Percentiles rank a stretch among this genome's conserved stretches.
phyloP scores from a whole-genome alignment of 1,284 basidiomycete genomes.

The Ustilago trichophora region DNA sequence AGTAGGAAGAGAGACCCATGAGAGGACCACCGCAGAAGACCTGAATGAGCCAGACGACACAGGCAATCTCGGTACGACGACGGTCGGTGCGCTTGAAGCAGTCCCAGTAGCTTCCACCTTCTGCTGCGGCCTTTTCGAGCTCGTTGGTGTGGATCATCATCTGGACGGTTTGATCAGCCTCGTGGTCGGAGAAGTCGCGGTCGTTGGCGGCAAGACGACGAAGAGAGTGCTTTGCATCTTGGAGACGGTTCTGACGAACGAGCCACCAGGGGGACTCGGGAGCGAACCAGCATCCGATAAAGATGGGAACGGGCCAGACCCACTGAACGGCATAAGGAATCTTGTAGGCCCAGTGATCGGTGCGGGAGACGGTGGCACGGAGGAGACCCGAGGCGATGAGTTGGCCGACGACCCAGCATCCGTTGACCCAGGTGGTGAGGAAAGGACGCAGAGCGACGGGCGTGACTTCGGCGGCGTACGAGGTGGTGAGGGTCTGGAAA shows the following conservation, averaged over 20 bases:
- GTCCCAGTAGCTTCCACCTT: conserved; percentile 67
- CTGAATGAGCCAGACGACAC: conserved; percentile 65
- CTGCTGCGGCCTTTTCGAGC: conserved; percentile 66
- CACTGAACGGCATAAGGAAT: conserved; percentile 69
- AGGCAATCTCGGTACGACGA: conserved; percentile 69
- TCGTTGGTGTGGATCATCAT: conserved; percentile 69
- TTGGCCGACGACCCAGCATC: conserved; percentile 69
- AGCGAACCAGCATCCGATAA: conserved; percentile 63
- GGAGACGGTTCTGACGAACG: conserved; percentile 68
- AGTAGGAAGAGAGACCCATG: conserved; percentile 65
- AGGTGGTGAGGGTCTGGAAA: conserved; percentile 69
- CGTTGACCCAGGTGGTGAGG: conserved; percentile 70
- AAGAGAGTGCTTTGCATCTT: conserved; percentile 69
- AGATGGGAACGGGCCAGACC: conserved; percentile 66
- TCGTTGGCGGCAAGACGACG: conserved; percentile 65
- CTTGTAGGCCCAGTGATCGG: conserved; percentile 65
- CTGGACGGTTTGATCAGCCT: conserved; percentile 68
- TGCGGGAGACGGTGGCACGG: conserved; percentile 59
- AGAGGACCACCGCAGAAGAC: conserved; percentile 65
- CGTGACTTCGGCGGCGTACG: conserved; percentile 70
- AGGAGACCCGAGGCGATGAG: conserved; percentile 69
- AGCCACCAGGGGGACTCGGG: conserved; percentile 69
- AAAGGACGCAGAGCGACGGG: conserved; percentile 69
- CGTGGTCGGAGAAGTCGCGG: conserved; percentile 61
- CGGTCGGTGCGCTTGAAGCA: conserved; percentile 69